Percentiles rank a stretch among this genome's conserved stretches.
phyloP scores from a whole-genome alignment of 805 yeast species.

The Kurtzmaniella fragi region DNA sequence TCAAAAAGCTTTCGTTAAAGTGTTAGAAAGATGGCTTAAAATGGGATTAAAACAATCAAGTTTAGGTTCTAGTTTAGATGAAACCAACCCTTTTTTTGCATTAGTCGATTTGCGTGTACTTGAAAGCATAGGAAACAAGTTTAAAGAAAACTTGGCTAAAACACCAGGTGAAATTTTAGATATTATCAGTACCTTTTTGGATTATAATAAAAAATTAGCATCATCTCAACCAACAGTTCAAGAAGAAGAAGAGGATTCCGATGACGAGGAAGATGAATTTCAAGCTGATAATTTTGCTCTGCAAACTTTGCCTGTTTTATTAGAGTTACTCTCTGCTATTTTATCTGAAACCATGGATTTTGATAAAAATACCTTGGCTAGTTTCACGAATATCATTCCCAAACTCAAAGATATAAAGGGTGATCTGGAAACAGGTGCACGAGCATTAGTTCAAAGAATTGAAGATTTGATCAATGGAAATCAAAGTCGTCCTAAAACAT shows the following conservation, averaged over 20 bases:
- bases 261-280: constrained; percentile 24
- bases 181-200: constrained; percentile 19
- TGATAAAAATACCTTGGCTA: constrained; percentile 20
- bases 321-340: constrained; percentile 34
- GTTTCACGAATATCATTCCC: constrained; percentile 25
- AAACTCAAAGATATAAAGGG: constrained; percentile 5
- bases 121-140: constrained; percentile 54
- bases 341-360: constrained; percentile 26
- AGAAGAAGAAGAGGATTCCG: constrained; percentile 17
- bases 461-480: constrained; percentile 19
- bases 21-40: constrained; percentile 60
- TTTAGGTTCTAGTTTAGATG: constrained; percentile 10
- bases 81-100: constrained; percentile 47
- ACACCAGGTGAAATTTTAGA: constrained; percentile 55
- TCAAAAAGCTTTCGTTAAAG: constrained; percentile 41
- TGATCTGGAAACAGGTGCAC: constrained; percentile 8
- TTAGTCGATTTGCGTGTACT: constrained; percentile 60
- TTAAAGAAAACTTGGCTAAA: constrained; percentile 51
- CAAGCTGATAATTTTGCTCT: constrained; percentile 10
- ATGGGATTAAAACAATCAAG: constrained; percentile 4
- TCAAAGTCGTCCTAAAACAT: constrained; percentile 15
- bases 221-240: constrained; percentile 4
- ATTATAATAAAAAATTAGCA: not conserved
- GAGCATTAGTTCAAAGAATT: constrained; percentile 28
- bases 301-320: constrained; percentile 21